Evolutionary conservation across 805 yeast species (phyloP).

Genomic region (Saturnispora ahearnii): DNA sequence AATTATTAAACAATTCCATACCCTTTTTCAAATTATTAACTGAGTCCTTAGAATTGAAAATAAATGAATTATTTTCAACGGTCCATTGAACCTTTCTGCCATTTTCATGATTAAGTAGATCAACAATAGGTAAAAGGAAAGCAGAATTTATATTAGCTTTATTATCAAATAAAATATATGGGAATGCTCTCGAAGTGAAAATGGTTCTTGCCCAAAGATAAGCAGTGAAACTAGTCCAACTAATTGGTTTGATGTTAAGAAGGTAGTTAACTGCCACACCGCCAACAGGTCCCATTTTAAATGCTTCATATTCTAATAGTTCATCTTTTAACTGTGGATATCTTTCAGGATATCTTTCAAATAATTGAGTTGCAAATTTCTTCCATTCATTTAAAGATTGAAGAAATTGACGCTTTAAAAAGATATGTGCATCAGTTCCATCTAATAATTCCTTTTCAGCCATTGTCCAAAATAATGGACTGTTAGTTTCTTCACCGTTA

Average conservation of each 20-base stretch:
- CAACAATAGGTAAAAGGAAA: slow-evolving; percentile 71
- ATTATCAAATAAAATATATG: slow-evolving; percentile 47
- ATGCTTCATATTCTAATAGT: slow-evolving; percentile 20
- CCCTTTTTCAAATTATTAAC: slow-evolving; percentile 29
- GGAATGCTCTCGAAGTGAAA: slow-evolving; percentile 74
- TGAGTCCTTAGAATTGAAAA: slow-evolving; percentile 33
- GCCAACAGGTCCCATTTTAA: slow-evolving; percentile 15
- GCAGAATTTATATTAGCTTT: slow-evolving; percentile 35
- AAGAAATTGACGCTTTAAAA: slow-evolving; percentile 39
- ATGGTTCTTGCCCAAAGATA: slow-evolving; percentile 72
- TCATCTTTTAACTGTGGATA: slow-evolving; percentile 15
- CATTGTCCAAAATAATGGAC: slow-evolving; percentile 60
- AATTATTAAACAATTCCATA: slow-evolving; percentile 67
- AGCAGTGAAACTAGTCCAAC: slow-evolving; percentile 59
- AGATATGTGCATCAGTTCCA: slow-evolving; percentile 63
- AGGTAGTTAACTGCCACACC: slow-evolving; percentile 14
- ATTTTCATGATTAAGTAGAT: slow-evolving; percentile 63
- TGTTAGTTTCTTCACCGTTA: slow-evolving; percentile 32
- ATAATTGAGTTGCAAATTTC: slow-evolving; percentile 18
- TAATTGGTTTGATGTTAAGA: slow-evolving; percentile 14
- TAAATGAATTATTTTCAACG: slow-evolving; percentile 18
- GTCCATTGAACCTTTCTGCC: slow-evolving; percentile 57
- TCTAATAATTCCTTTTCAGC: slow-evolving; percentile 41
- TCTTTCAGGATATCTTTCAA: slow-evolving; percentile 4
- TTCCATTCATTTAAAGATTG: slow-evolving; percentile 55